phyloP scores from a whole-genome alignment of 352 stramenopile genomes.

The Blastocystis sp. region DNA sequence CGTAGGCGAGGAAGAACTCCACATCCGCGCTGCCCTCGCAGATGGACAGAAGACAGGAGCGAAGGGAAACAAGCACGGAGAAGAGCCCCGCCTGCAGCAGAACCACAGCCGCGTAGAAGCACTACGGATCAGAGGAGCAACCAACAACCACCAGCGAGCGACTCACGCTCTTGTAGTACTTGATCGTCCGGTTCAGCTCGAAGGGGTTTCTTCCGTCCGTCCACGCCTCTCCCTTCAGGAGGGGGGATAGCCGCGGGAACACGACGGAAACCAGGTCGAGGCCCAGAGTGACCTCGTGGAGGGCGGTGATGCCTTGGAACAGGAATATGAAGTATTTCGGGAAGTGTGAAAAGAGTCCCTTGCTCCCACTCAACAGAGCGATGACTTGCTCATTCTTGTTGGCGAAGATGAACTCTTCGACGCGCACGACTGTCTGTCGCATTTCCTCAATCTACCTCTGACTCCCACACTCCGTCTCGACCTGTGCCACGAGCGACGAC shows the following conservation, averaged over 20 bases:
- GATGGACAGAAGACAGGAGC: not conserved
- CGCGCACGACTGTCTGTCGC: not conserved
- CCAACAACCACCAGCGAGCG: not conserved
- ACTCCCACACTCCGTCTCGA: not conserved
- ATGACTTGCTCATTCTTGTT: not conserved
- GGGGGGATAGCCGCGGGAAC: constrained; percentile 29
- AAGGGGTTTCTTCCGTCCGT: not conserved
- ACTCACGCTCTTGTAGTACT: constrained; percentile 50
- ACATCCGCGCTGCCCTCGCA: not conserved
- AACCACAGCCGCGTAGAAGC: not conserved
- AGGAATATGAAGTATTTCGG: constrained; percentile 56
- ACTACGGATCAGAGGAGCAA: not conserved
- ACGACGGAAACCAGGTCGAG: constrained; percentile 13
- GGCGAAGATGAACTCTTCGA: not conserved
- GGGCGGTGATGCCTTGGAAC: not conserved
- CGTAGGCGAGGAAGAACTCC: not conserved
- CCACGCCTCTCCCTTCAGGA: not conserved
- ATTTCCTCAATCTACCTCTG: constrained; percentile 2
- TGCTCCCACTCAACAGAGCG: not conserved
- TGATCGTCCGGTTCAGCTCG: constrained; percentile 33
- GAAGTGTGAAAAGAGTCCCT: constrained; percentile 20
- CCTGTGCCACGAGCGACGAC: not conserved
- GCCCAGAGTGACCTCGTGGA: constrained; percentile 40
- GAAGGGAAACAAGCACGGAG: not conserved
- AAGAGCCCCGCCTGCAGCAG: constrained; percentile 17